Evolutionary conservation across 768 basidiomycete genomes (phyloP), one percentile per base, ranked within the genome.

Genomic region (Lactifluus echinatus): DNA sequence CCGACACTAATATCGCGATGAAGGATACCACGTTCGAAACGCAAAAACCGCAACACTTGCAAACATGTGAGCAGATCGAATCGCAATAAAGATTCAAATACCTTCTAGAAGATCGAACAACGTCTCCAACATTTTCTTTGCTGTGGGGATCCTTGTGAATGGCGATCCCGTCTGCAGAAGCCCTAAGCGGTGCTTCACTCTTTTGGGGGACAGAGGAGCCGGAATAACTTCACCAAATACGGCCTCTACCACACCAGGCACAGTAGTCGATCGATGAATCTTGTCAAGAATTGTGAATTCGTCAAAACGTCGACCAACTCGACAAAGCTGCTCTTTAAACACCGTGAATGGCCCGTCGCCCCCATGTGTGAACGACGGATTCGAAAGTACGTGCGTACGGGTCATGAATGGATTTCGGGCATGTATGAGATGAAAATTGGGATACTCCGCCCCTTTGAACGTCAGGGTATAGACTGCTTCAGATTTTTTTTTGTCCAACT

Each of bases 1-100:
- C 50, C 50, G 4, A n/a, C 8, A 10, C 50, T 50, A 19, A 50
- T n/a, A 26, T 50, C 50, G 8, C 50, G 50, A 50, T 50, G 50
- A 43, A 52, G 50, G 40, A 43, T 8, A 1, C 8, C 7, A 31
- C 40, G 29, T 2, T 43, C 2, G 29, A 29, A 17, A 4, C 40
- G 50, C 40, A 43, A 43, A 52, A 12, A 53, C 43, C 52, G 52
- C 42, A 53, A 45, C 34, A 53, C 52, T 53, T 44, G 43, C 52
- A 53, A 53, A 44, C 21, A 36, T 45, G 52, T 53, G 10, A 53
- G 52, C 43, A 53, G 14, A 34, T 53, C 31, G 39, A n/a, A 36
- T 44, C 21, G 21, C 52, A 53, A 53, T 28, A 31, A 21, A 42
- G n/a, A 51, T 51, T 21, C 50, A 39, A 50, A 50, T 50, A 50